These are phyloP conservation scores for Escovopsis sp. DNA, from an alignment of 2,329 filamentous ascomycete genomes.

Conservation along the genomic window DNA sequence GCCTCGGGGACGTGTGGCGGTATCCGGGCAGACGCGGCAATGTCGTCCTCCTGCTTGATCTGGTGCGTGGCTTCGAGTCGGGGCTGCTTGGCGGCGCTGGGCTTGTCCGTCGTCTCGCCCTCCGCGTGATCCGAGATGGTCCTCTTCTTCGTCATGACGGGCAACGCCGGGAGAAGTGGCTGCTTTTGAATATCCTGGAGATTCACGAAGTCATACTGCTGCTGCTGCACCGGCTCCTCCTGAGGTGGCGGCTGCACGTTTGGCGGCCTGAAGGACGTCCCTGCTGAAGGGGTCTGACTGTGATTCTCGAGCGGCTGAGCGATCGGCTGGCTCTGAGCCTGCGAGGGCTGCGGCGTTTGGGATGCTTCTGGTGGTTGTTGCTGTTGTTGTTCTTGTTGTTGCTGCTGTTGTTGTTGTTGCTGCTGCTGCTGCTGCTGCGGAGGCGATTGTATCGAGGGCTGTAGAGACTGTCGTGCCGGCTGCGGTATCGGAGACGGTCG, in stretches of 20 bases:
- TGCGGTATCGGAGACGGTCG: slow-evolving; percentile 8
- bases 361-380: too few species aligned
- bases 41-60: slow-evolving; percentile 7
- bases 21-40: slow-evolving; percentile 4
- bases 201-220: slow-evolving; percentile 22
- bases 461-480: slow-evolving; percentile 6
- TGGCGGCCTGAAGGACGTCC: slow-evolving; percentile 3
- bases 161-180: slow-evolving; percentile 14
- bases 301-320: background rate
- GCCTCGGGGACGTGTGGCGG: slow-evolving; percentile 4
- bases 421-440: slow-evolving; percentile 7
- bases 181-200: slow-evolving; percentile 23
- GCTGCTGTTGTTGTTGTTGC: slow-evolving; percentile 8
- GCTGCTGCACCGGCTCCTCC: slow-evolving; percentile 9
- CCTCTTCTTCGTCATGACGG: slow-evolving; percentile 11
- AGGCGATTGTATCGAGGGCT: slow-evolving; percentile 4
- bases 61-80: slow-evolving; percentile 1
- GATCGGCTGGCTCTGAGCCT: background rate
- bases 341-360: slow-evolving; percentile 1
- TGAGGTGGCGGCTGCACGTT: slow-evolving; percentile 7
- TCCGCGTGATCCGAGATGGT: background rate
- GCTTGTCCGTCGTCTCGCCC: slow-evolving; percentile 4
- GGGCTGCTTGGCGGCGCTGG: slow-evolving; percentile 2
- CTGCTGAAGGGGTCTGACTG: background rate
- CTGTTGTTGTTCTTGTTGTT: slow-evolving; percentile 6